These are phyloP conservation scores for Colletotrichum noveboracense DNA, from an alignment of 2,329 filamentous ascomycete species.

Conservation along the genomic window DNA sequence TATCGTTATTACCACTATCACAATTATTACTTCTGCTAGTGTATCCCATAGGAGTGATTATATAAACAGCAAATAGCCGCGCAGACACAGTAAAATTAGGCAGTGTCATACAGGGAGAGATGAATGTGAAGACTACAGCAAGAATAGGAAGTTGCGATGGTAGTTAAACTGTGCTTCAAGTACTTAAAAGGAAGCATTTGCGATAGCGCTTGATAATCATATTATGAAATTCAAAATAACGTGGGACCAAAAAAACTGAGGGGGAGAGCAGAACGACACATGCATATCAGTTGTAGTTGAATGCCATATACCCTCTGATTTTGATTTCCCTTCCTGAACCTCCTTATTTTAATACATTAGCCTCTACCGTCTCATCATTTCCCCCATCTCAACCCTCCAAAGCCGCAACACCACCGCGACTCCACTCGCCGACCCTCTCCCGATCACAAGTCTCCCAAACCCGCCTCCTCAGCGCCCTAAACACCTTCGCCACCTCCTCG, in stretches of 20 bases:
- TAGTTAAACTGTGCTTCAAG: too few relatives aligned
- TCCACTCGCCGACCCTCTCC: constrained; percentile 71
- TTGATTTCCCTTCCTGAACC: not conserved
- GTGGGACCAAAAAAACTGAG: rapidly evolving
- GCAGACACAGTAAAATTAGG: too few relatives aligned
- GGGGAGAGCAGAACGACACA: not conserved
- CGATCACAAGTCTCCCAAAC: constrained; percentile 71
- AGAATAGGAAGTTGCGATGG: too few relatives aligned
- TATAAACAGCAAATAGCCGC: too few relatives aligned
- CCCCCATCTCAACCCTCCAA: not conserved
- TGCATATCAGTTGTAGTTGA: not conserved
- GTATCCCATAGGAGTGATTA: too few relatives aligned
- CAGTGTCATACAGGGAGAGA: too few relatives aligned
- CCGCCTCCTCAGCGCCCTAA: constrained; percentile 60
- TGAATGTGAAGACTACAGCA: too few relatives aligned
- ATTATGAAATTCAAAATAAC: not conserved
- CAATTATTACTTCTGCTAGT: too few relatives aligned
- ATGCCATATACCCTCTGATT: not conserved
- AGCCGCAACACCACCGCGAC: constrained; percentile 48
- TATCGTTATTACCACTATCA: too few relatives aligned
- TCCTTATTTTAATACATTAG: not conserved
- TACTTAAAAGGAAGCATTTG: too few relatives aligned
- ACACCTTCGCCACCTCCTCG: constrained; percentile 50
- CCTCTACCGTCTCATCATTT: not conserved
- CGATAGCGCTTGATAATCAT: too few relatives aligned